phyloP scores from a whole-genome alignment of 768 basidiomycete species.

The Tricholoma sp. region DNA sequence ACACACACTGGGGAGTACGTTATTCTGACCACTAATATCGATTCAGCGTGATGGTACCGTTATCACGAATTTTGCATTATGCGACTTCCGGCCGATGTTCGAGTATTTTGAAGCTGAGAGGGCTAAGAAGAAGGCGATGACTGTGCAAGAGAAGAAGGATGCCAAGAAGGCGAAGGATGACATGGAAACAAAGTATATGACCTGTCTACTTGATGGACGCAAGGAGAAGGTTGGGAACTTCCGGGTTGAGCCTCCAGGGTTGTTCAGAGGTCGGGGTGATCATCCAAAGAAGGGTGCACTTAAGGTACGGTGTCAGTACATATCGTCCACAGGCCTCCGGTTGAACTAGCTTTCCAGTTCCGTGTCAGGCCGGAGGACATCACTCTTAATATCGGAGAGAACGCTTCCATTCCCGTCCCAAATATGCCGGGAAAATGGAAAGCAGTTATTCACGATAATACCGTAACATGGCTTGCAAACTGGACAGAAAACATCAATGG shows the following conservation, averaged over 20 bases:
- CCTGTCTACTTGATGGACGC: slow-evolving; percentile 89
- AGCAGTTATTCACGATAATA: slow-evolving; percentile 82
- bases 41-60: slow-evolving; percentile 64
- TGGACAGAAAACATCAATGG: slow-evolving; percentile 99
- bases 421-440: slow-evolving; percentile 95
- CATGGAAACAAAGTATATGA: slow-evolving; percentile 77
- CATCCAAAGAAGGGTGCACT: slow-evolving; percentile 96
- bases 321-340: background rate
- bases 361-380: slow-evolving; percentile 95
- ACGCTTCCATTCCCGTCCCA: slow-evolving; percentile 71
- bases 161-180: slow-evolving; percentile 82
- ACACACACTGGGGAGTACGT: background rate
- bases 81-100: slow-evolving; percentile 94
- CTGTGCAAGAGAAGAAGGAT: slow-evolving; percentile 85
- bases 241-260: slow-evolving; percentile 95
- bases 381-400: slow-evolving; percentile 87
- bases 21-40: slow-evolving; percentile 5
- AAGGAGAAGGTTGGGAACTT: slow-evolving; percentile 99
- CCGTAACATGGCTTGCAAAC: slow-evolving; percentile 97
- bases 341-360: slow-evolving; percentile 38
- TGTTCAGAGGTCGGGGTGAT: slow-evolving; percentile 96
- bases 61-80: slow-evolving; percentile 70
- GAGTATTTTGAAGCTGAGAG: slow-evolving; percentile 91
- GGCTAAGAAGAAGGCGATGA: slow-evolving; percentile 86
- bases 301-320: slow-evolving; percentile 53